phyloP scores from a whole-genome alignment of 495 filamentous ascomycete species.

The Tuber magnatum region DNA sequence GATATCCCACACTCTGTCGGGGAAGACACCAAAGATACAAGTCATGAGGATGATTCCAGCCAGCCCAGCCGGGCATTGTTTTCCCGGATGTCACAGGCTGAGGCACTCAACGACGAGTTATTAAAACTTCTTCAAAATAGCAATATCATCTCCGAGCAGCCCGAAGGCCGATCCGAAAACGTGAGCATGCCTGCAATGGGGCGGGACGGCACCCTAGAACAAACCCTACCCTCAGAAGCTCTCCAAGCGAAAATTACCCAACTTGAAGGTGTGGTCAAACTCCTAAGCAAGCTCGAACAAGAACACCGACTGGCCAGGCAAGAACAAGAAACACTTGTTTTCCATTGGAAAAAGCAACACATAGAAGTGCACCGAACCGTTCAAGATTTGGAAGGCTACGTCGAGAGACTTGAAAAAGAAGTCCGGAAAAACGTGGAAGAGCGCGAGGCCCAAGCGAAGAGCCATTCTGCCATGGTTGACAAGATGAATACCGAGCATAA shows the following conservation, averaged over 20 bases:
- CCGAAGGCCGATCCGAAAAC: neutral
- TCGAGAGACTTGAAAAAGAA: constrained; percentile 26
- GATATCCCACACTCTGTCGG: constrained; percentile 33
- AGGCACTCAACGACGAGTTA: constrained; percentile 24
- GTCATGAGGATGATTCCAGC: constrained; percentile 20
- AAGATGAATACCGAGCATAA: constrained; percentile 21
- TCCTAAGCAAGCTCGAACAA: constrained; percentile 3
- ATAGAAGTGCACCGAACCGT: constrained; percentile 24
- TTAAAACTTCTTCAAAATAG: constrained; percentile 23
- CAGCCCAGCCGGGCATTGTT: constrained; percentile 23
- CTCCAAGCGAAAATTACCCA: neutral
- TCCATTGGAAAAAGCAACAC: constrained; percentile 29
- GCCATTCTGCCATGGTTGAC: neutral
- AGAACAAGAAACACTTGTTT: constrained; percentile 16
- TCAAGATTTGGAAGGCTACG: constrained; percentile 13
- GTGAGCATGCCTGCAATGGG: neutral
- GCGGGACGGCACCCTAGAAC: neutral
- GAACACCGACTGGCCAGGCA: constrained; percentile 1
- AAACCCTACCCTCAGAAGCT: neutral
- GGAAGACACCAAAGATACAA: constrained; percentile 17
- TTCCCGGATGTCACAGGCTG: constrained; percentile 29
- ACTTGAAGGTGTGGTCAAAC: neutral
- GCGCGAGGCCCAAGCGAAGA: neutral
- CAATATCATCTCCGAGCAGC: constrained; percentile 23
- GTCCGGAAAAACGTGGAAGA: constrained; percentile 2